Conservation (phyloP, 2,329 filamentous ascomycete genomes). For the Beauveria brongniartii region DNA sequence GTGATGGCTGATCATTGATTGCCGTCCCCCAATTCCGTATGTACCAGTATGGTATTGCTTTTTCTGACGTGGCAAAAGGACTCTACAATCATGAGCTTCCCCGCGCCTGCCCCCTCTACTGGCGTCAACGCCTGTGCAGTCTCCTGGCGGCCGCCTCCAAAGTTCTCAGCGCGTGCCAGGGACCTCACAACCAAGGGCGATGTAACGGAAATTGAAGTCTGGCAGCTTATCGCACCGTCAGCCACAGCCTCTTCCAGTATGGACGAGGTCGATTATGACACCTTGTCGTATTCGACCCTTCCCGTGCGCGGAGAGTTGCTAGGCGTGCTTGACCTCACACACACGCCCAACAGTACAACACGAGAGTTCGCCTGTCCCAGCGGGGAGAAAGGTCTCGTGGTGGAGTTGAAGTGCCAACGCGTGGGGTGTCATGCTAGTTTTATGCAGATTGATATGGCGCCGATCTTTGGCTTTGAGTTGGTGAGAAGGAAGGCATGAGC, state of each 20-base stretch:
- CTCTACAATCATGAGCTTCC: not conserved
- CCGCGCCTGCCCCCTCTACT: not conserved
- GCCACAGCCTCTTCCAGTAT: not conserved
- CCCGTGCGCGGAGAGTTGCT: slow-evolving; percentile 9
- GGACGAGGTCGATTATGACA: slow-evolving; percentile 9
- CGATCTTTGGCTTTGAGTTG: slow-evolving; percentile 9
- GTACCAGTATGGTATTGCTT: too few species aligned
- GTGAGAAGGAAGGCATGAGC: not conserved
- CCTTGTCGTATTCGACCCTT: slow-evolving; percentile 2
- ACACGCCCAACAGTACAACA: not conserved
- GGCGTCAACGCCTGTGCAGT: not conserved
- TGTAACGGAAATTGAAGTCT: slow-evolving; percentile 3
- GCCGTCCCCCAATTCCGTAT: too few species aligned
- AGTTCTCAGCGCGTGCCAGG: not conserved
- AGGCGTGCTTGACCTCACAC: slow-evolving; percentile 1
- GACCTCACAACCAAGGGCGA: slow-evolving; percentile 8
- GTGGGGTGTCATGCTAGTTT: slow-evolving; percentile 9
- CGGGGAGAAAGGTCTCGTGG: not conserved
- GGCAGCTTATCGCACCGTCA: slow-evolving; percentile 2
- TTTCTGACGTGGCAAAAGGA: not conserved
- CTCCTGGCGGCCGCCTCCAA: not conserved
- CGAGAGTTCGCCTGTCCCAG: not conserved
- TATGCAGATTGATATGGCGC: slow-evolving; percentile 5
- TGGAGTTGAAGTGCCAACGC: slow-evolving; percentile 8
- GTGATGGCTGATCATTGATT: not conserved